phyloP scores from a whole-genome alignment of 2,329 filamentous ascomycete species.

The Nigrospora oryzae region DNA sequence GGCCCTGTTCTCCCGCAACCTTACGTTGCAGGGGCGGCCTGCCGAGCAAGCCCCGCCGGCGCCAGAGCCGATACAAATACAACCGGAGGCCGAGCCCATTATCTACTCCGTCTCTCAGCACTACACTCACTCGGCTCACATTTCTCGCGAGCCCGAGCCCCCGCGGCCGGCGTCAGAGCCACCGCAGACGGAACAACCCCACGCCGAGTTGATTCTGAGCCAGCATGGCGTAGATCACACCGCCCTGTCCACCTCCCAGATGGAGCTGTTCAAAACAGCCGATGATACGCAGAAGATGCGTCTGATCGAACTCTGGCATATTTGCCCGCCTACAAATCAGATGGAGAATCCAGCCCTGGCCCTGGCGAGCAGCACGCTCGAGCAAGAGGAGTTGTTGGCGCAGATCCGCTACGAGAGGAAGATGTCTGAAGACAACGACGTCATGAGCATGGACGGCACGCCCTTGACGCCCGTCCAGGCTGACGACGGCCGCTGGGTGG shows the following conservation, averaged over 20 bases:
- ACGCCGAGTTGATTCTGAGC: slow-evolving; percentile 49
- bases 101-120: slow-evolving; percentile 73
- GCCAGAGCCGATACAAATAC: slow-evolving; percentile 17
- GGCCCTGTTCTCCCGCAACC: slow-evolving; percentile 68
- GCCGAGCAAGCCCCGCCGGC: slow-evolving; percentile 14
- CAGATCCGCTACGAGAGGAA: slow-evolving; percentile 49
- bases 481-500: slow-evolving; percentile 44
- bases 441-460: slow-evolving; percentile 47
- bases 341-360: slow-evolving; percentile 44
- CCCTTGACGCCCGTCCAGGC: slow-evolving; percentile 40
- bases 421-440: slow-evolving; percentile 27
- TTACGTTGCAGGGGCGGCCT: slow-evolving; percentile 48
- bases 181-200: slow-evolving; percentile 36
- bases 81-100: slow-evolving; percentile 35
- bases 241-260: slow-evolving; percentile 63
- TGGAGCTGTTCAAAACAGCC: slow-evolving; percentile 71
- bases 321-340: slow-evolving; percentile 59
- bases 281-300: slow-evolving; percentile 63
- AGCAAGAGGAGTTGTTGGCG: slow-evolving; percentile 52
- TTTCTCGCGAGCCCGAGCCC: slow-evolving; percentile 32
- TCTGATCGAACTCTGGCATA: slow-evolving; percentile 77
- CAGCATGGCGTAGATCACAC: slow-evolving; percentile 63
- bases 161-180: slow-evolving; percentile 43
- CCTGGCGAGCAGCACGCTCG: slow-evolving; percentile 43
- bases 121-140: slow-evolving; percentile 73